Base-by-base conservation (phyloP, 139 green algal genomes). In the Volvox reticuliferus region DNA sequence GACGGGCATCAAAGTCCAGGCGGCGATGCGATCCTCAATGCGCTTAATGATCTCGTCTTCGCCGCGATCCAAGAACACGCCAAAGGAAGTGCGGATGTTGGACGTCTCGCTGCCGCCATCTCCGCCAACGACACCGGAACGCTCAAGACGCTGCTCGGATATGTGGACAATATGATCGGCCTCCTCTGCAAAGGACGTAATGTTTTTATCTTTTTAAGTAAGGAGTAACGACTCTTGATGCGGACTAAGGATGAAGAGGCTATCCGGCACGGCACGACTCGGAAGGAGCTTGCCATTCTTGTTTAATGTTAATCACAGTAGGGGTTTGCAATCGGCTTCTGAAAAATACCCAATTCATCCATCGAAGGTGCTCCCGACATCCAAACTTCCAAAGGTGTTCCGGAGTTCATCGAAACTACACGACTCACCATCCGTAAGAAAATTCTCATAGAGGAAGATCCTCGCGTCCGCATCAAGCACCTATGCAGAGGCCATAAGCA, bases 1-100 rank as follows among this genome's bases (percentile, higher is more conserved):
- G 19, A 94, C 90, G 21, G 93, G 91, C 55, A 95, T 92, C 68
- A 95, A 86, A 20, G 93, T 95, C 94, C 92, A 94, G 30, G 93
- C 91, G 14, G 91, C 81, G 26, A 96, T 88, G 21, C 94, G 90
- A 32, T 90, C 33, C 84, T 96, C 94, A 68, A 96, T 93, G 35
- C 87, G 92, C 69, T 89, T 82, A n/a, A 89, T 50, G 28, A 89
- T 82, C 6, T 89, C 65, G 85, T 95, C 91, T 18, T 93, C 62
- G 9, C 68, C 82, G 1, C 92, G 87, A 67, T 94, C 85, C 20
- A 94, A 67, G 55, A 94, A 94, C 0, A 92, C 78, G 26, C 92
- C 92, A 19, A 69, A 89, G 3, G 89, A 94, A 35, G 94, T 96
- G 61, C 93, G 92, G 28, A 96, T 93, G 35, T 93, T 77, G 30